Conservation (phyloP, 140 eudicot genomes). For the Stevia rebaudiana region DNA sequence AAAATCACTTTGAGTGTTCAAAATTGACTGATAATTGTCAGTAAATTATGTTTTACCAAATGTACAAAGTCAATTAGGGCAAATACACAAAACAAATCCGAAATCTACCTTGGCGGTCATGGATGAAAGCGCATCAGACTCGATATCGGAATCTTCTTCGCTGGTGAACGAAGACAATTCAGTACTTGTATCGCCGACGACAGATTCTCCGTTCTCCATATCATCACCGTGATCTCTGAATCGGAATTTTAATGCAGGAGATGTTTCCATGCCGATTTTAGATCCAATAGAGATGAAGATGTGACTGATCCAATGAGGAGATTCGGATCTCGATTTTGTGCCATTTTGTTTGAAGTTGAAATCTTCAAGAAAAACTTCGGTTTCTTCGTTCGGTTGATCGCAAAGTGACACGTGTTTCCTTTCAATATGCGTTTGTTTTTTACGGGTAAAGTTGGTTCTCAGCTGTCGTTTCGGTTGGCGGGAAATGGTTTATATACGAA, state of each 20-base stretch:
- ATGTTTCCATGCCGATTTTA: slow-evolving; percentile 36
- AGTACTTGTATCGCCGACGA: slow-evolving; percentile 30
- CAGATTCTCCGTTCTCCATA: slow-evolving; percentile 35
- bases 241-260: slow-evolving; percentile 49
- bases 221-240: slow-evolving; percentile 53
- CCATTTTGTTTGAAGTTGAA: slow-evolving; percentile 10
- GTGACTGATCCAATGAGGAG: slow-evolving; percentile 9
- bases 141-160: slow-evolving; percentile 36
- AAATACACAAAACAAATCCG: background rate
- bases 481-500: slow-evolving; percentile 6
- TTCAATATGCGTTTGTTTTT: slow-evolving; percentile 13
- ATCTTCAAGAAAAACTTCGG: slow-evolving; percentile 20
- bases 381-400: slow-evolving; percentile 27
- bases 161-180: slow-evolving; percentile 50
- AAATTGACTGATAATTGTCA: too few species aligned
- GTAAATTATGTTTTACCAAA: background rate
- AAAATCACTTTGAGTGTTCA: background rate
- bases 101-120: slow-evolving; percentile 69
- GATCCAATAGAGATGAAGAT: slow-evolving; percentile 4
- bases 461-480: slow-evolving; percentile 33
- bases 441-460: background rate
- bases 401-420: slow-evolving; percentile 12
- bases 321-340: slow-evolving; percentile 20
- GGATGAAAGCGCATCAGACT: slow-evolving; percentile 57
- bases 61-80: background rate